Base-by-base conservation (phyloP, 106 monocot species). In the Narthecium ossifragum region DNA sequence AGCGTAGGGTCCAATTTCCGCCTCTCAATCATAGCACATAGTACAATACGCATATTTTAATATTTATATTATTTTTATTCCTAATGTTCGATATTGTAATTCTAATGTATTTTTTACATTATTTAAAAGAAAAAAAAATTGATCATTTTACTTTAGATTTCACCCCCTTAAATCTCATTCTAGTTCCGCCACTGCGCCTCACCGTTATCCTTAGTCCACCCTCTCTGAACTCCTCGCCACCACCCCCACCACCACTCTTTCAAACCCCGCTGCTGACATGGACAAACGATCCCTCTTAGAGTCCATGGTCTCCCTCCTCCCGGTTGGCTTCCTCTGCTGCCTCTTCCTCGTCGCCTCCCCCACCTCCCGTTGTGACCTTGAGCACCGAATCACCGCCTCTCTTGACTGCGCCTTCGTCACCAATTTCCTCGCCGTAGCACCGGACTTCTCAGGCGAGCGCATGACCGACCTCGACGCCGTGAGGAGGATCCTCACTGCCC, bases 261-360 rank as follows among this genome's bases (percentile, higher is more conserved):
- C 30, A 14, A 31, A 13, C 12, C 31, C 48, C 34, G 20, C 31
- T 5, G 49, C 41, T 26, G 12, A 60, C 10, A 12, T 49, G 13
- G 59, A 23, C 40, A 67, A 75, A 25, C 64, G 71, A 53, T 28
- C 8, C 8, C 65, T 78, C 38, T 54, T 80, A 18, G 70, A 77
- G 28, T 67, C 80, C 71, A 40, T 92, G 31, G 70, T 71, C 39
- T 26, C 65, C 41, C 40, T 81, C 37, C 59, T 78, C 37, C 78
- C 84, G 15, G 51, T 76, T 36, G 78, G 73, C 14, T 88, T 88
- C 68, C 75, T 92, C 47, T 92, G 84, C 58, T 62, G 61, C 65
- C 84, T 76, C 65, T 31, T 64, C 66, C 37, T 80, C 39, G 41
- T 51, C 14, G 64, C 77, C 31, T 71, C 75, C 18, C 23, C 46